phyloP scores from a whole-genome alignment of 352 stramenopile species.

The Blastocystis sp. region DNA sequence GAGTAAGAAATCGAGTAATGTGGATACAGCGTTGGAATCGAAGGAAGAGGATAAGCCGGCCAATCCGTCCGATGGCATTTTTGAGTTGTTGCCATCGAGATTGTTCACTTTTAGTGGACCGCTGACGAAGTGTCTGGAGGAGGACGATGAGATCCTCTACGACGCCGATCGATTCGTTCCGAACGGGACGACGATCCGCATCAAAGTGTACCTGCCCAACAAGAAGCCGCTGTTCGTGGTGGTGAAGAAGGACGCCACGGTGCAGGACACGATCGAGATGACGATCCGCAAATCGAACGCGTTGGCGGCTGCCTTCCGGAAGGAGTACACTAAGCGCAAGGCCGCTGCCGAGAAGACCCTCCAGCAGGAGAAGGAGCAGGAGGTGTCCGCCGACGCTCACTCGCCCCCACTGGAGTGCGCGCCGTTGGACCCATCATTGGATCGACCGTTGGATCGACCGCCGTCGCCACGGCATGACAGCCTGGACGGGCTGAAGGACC shows the following conservation, averaged over 20 bases:
- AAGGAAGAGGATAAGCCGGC: not conserved
- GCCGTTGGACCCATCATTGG: not conserved
- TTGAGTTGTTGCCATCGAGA: not conserved
- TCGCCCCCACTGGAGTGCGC: not conserved
- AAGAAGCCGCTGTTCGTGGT: slow-evolving; percentile 20
- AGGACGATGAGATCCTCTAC: slow-evolving; percentile 21
- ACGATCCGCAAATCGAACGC: slow-evolving; percentile 64
- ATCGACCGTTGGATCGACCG: not conserved
- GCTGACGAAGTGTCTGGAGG: slow-evolving; percentile 38
- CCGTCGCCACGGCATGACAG: not conserved
- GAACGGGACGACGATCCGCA: slow-evolving; percentile 30
- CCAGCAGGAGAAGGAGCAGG: not conserved
- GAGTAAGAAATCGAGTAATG: not conserved
- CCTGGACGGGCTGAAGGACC: slow-evolving; percentile 26
- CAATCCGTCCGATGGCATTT: not conserved
- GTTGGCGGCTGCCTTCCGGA: slow-evolving; percentile 16
- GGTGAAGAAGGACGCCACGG: slow-evolving; percentile 46
- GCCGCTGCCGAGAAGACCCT: not conserved
- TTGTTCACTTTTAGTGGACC: slow-evolving; percentile 7
- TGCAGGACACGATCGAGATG: slow-evolving; percentile 63
- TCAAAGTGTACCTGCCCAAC: slow-evolving; percentile 64
- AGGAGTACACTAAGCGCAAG: slow-evolving; percentile 17
- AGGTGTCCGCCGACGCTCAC: not conserved
- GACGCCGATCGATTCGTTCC: slow-evolving; percentile 37
- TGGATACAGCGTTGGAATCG: not conserved